Evolutionary conservation across 805 yeast species (phyloP), one percentile per base, ranked within the genome.

Genomic region (Saccharomycopsis sp.): DNA sequence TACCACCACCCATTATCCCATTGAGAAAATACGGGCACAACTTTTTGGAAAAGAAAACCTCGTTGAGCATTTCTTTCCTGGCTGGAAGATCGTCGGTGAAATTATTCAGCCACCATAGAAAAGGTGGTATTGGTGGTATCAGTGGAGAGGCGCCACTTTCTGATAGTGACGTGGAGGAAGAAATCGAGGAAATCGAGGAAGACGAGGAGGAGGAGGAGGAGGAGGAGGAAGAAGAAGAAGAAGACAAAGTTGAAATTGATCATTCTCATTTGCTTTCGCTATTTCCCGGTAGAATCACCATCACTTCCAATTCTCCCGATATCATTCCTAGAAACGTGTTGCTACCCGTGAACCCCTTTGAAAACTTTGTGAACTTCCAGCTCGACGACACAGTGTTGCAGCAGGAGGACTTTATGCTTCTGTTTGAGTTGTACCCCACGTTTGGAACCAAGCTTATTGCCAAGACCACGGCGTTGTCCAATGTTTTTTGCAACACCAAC

Each of bases 1-100:
- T 92, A 43, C 98, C 98, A 0, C 98, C 98, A 1, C 98, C 98
- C 3, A 85, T 92, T 40, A 76, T 92, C 38, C 98, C 98, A 0
- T 64, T 92, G 40, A 71, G 96, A 53, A 75, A 94, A 52, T 92
- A 92, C 56, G 98, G 98, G 12, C 98, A 92, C 60, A 92, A 86
- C 58, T 92, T 87, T 64, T 63, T 92, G 53, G 97, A 92, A 55
- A 84, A 83, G 56, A 86, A 85, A 58, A 85, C 85, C 4, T 76
- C 87, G 48, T 69, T 92, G 22, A 25, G 27, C n/a, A n/a, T 25
- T 10, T 25, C 27, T 10, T 25, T 25, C 27, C n/a, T n/a, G n/a
- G n/a, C n/a, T n/a, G 64, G 66, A 6, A 56, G 68, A 37, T 62
- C 66, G 32, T 65, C 76, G 1, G 61, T 71, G 37, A 58, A 59